Evolutionary conservation across 2,329 filamentous ascomycete genomes (phyloP).

Genomic region (Graphilbum sp.): DNA sequence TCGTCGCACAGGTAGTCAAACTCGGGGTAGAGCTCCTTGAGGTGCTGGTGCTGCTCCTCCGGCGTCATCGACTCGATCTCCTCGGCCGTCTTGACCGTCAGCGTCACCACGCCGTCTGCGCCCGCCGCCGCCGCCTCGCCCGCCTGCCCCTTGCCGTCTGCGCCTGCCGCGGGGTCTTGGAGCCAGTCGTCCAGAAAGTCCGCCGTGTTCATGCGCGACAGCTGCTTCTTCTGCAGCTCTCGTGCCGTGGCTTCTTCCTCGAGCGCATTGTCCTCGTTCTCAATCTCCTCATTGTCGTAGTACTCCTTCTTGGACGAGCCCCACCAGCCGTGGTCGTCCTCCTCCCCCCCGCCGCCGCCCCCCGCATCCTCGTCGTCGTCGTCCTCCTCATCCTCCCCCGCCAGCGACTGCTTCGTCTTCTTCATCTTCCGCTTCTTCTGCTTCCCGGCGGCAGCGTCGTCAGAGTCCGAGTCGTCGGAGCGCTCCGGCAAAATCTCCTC

Average conservation of each 20-base stretch:
- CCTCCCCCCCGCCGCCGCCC: constrained; percentile 33
- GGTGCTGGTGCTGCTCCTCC: constrained; percentile 57
- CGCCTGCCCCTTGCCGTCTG: constrained; percentile 22
- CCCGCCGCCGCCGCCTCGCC: constrained; percentile 20
- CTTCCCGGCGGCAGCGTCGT: constrained; percentile 7
- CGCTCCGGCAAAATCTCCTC: constrained; percentile 33
- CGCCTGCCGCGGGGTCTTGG: constrained; percentile 19
- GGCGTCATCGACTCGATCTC: constrained; percentile 64
- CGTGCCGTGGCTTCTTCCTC: constrained; percentile 88
- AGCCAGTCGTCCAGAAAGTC: constrained; percentile 96
- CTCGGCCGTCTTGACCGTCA: constrained; percentile 70
- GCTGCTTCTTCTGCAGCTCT: constrained; percentile 76
- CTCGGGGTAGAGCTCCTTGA: constrained; percentile 77
- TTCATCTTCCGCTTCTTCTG: constrained; percentile 11
- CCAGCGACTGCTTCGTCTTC: constrained; percentile 4
- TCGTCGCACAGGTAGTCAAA: constrained; percentile 77
- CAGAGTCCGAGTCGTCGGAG: constrained; percentile 11
- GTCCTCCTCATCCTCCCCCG: constrained; percentile 17
- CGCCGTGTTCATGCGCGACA: constrained; percentile 74
- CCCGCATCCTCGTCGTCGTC: constrained; percentile 44
- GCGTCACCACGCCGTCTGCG: constrained; percentile 49
- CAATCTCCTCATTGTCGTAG: constrained; percentile 68
- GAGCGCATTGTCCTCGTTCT: constrained; percentile 52
- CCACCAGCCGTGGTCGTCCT: constrained; percentile 55
- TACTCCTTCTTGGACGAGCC: constrained; percentile 79